Conservation (phyloP, 768 basidiomycete species). For the Coprinellus micaceus region DNA sequence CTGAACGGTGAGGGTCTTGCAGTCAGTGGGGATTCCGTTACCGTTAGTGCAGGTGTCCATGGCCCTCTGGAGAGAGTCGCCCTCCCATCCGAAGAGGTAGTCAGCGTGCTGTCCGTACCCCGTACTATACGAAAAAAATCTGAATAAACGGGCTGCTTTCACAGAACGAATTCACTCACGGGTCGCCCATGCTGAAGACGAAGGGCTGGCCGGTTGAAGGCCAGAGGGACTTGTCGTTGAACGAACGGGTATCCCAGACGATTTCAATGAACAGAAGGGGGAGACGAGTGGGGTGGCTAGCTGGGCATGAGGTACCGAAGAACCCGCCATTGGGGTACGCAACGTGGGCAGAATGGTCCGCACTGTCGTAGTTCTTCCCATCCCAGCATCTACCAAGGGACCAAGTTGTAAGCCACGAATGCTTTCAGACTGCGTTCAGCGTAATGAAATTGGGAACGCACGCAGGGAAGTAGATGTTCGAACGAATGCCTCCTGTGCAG, state of each 20-base stretch:
- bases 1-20: slow-evolving; percentile 19
- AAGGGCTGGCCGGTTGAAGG: slow-evolving; percentile 17
- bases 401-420: neutral
- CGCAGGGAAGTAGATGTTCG: slow-evolving; percentile 20
- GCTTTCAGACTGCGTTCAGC: too few species aligned
- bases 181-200: slow-evolving; percentile 20
- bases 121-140: slow-evolving; percentile 3
- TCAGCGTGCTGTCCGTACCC: slow-evolving; percentile 23
- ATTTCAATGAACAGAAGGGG: slow-evolving; percentile 11
- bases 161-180: slow-evolving; percentile 7
- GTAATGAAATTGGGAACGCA: neutral
- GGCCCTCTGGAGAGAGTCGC: slow-evolving; percentile 18
- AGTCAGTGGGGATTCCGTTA: slow-evolving; percentile 15
- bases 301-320: slow-evolving; percentile 9
- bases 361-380: slow-evolving; percentile 18
- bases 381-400: slow-evolving; percentile 18
- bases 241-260: slow-evolving; percentile 12
- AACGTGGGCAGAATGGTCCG: slow-evolving; percentile 20
- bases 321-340: slow-evolving; percentile 14
- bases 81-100: slow-evolving; percentile 22
- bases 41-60: slow-evolving; percentile 20
- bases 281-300: slow-evolving; percentile 7
- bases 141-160: neutral
- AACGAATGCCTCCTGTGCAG: slow-evolving; percentile 19
- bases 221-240: slow-evolving; percentile 21